Evolutionary conservation across 306 rosid genomes (phyloP).

Genomic region (Vigna trinervia): DNA sequence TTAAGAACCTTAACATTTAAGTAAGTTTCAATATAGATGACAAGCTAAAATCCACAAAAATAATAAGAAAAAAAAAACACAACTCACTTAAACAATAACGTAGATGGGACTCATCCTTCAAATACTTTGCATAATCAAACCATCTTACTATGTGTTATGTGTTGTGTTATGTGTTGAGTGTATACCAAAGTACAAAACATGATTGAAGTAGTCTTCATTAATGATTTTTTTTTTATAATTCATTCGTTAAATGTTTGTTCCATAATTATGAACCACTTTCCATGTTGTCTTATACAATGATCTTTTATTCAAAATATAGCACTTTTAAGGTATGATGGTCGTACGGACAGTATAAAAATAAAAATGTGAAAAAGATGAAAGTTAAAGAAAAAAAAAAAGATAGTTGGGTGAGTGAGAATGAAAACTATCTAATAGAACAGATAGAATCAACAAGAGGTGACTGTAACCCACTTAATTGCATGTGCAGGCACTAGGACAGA

Average conservation of each 20-base stretch:
- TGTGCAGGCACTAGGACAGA: constrained; percentile 47
- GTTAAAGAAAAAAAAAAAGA: background rate
- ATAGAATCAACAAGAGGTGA: constrained; percentile 18
- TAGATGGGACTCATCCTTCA: too few species aligned
- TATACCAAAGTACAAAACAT: too few species aligned
- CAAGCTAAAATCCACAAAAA: too few species aligned
- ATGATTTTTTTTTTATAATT: background rate
- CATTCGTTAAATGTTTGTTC: background rate
- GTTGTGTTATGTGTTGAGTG: too few species aligned
- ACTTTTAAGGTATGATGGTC: background rate
- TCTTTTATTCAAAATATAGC: background rate
- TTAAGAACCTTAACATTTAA: too few species aligned
- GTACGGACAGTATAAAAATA: background rate
- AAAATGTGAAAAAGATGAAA: background rate
- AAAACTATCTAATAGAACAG: constrained; percentile 22
- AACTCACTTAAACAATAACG: too few species aligned
- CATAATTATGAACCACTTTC: background rate
- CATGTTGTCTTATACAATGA: background rate
- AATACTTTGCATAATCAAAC: background rate
- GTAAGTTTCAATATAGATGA: too few species aligned
- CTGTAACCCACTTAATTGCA: constrained; percentile 47
- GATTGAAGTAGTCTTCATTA: background rate
- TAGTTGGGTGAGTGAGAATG: background rate
- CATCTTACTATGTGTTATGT: background rate
- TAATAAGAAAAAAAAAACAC: too few species aligned